Evolutionary conservation across 371 early-diverging fungal genomes (phyloP), one percentile per base, ranked within the genome.

Genomic region (Mortierella polycephala): DNA sequence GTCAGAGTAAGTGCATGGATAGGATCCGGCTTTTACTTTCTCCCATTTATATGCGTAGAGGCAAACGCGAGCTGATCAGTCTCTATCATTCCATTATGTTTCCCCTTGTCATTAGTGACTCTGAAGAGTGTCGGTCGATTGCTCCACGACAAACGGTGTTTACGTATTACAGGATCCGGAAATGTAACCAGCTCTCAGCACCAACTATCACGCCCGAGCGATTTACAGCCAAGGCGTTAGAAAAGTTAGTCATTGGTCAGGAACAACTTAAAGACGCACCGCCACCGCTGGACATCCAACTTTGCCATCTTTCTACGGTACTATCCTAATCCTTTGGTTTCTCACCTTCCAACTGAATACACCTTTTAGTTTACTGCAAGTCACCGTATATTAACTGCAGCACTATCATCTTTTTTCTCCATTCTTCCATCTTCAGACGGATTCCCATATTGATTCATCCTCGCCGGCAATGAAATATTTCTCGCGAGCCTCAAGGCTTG

Each of bases 401-500:
- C 20, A 57, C 47, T 52, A 30, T 40, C 11, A 3, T 13, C 8
- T 40, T 41, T 23, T 23, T 37, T 30, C 30, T 21, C n/a, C n/a
- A n/a, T n/a, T n/a, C 67, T 37, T 11, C 13, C 64, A 61, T 39
- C 21, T 39, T 57, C 74, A 85, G 87, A 72, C 66, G 62, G 82
- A 83, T 46, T 62, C 74, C 58, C 77, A 77, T 20, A 88, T 88
- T 63, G 79, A 84, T 5, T 82, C 81, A 37, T 70, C 87, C 23
- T 75, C 82, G 2, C 73, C 72, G 2, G 91, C 90, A 1, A 85
- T 95, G 18, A 85, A 88, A 45, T 81, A 84, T 16, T 91, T 95
- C 60, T 85, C 91, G 13, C 61, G 87, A 49, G 89, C 87, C 46
- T 90, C 96, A 0, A 89, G 95, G 18, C 85, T 91, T 58, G 86